These are phyloP conservation scores for Rickenella mellea DNA, from an alignment of 768 basidiomycete species.

Conservation along the genomic window DNA sequence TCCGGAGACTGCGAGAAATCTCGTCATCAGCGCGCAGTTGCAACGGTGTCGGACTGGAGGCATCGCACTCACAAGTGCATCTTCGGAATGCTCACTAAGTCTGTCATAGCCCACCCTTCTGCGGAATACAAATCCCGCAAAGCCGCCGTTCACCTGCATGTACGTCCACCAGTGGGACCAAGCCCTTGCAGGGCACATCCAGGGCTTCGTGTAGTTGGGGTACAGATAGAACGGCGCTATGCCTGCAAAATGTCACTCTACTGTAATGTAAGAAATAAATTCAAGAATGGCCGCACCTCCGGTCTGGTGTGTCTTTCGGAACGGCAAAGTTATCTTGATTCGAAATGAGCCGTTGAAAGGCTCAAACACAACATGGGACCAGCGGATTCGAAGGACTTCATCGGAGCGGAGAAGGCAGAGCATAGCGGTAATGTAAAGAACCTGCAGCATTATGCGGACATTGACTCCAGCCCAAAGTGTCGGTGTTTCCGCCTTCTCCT, in stretches of 20 bases:
- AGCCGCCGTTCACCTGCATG: no score
- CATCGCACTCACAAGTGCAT: no score
- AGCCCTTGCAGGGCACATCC: constrained; percentile 9
- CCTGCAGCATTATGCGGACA: constrained; percentile 14
- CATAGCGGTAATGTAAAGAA: constrained; percentile 11
- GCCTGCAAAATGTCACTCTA: constrained; percentile 2
- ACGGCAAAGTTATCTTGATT: constrained; percentile 6
- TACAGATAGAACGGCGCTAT: constrained; percentile 13
- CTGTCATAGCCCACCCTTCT: no score
- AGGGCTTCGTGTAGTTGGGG: constrained; percentile 5
- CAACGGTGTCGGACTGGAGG: no score
- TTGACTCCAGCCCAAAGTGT: constrained; percentile 11
- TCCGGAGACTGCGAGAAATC: constrained; percentile 25
- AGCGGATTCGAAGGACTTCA: constrained; percentile 14
- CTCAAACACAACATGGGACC: constrained; percentile 8
- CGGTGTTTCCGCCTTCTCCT: not conserved
- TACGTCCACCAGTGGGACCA: constrained; percentile 18
- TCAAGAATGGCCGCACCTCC: constrained; percentile 8
- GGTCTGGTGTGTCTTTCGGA: constrained; percentile 15
- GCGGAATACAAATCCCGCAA: no score
- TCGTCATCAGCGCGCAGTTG: no score
- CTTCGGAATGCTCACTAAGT: no score
- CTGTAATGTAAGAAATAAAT: no score
- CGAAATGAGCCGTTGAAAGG: not conserved
- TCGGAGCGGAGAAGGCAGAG: constrained; percentile 16